Percentiles rank a stretch among this genome's conserved stretches.
Conservation (phyloP, 768 basidiomycete species). For the Trametes punicea region DNA sequence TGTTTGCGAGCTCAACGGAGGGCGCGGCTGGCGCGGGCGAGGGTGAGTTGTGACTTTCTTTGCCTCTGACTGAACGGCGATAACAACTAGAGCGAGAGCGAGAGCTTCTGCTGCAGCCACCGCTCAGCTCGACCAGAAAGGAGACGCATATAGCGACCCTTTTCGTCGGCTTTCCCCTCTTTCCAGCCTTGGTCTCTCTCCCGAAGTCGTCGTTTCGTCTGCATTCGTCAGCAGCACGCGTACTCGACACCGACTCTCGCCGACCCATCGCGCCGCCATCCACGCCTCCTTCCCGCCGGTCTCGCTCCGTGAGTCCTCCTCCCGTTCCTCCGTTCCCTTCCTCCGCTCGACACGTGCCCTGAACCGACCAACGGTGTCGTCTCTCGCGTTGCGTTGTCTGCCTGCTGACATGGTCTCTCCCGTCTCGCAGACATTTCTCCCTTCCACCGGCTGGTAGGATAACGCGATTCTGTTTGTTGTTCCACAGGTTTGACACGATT, state of each 20-base stretch:
- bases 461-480: too few relatives aligned
- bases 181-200: not conserved
- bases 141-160: not conserved
- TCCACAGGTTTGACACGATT: too few relatives aligned
- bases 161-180: not conserved
- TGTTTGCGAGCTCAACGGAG: constrained; percentile 6
- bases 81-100: constrained; percentile 2
- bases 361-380: not conserved
- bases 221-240: constrained; percentile 4
- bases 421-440: not conserved
- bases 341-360: not conserved
- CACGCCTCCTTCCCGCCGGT: not conserved
- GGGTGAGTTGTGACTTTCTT: not conserved
- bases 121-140: not conserved
- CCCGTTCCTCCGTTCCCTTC: not conserved
- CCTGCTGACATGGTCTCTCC: not conserved
- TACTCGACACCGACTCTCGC: not conserved
- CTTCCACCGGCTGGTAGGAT: too few relatives aligned
- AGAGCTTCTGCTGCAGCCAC: not conserved
- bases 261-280: constrained; percentile 11
- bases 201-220: not conserved
- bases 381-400: not conserved
- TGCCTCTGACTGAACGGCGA: constrained; percentile 5
- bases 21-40: not conserved
- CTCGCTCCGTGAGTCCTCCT: constrained; percentile 2